A percentile compares a stretch with the other conserved stretches of the same genome.
phyloP scores from a whole-genome alignment of 1,284 basidiomycete genomes.

The Cystobasidium slooffiae region DNA sequence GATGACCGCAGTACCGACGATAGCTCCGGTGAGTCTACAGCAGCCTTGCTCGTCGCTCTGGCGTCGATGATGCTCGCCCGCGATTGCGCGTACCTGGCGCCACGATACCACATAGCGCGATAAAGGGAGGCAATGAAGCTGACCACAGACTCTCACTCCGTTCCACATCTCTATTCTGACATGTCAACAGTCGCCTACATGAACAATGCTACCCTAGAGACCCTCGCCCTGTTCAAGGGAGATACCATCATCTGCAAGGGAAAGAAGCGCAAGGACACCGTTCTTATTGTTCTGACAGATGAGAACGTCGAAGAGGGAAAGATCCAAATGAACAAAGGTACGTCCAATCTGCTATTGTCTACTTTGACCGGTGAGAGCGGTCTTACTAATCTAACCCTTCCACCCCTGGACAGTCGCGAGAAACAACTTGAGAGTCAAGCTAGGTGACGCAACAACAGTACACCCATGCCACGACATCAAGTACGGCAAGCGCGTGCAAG shows the following conservation, averaged over 20 bases:
- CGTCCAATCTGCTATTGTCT: not conserved
- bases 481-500: conserved; percentile 97
- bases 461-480: conserved; percentile 98
- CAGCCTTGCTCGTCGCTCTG: not conserved
- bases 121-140: not conserved
- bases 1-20: conserved; percentile 90
- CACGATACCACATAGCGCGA: not conserved
- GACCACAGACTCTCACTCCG: not conserved
- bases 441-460: conserved; percentile 93
- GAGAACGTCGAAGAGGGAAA: conserved; percentile 97
- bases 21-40: conserved; percentile 70
- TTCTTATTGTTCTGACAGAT: conserved; percentile 91
- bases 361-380: not conserved
- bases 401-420: conserved; percentile 72
- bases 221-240: conserved; percentile 88
- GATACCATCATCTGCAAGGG: conserved; percentile 85
- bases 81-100: conserved; percentile 30
- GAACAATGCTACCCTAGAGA: conserved; percentile 96
- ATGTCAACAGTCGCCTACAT: conserved; percentile 78
- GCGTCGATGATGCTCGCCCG: not conserved
- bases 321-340: conserved; percentile 93
- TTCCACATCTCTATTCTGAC: not conserved
- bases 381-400: conserved; percentile 3
- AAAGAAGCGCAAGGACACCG: conserved; percentile 59
- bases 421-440: conserved; percentile 96